Percentiles rank a stretch among this genome's conserved stretches.
Conservation (phyloP, 2,329 filamentous ascomycete species). For the Penicillium sp. region DNA sequence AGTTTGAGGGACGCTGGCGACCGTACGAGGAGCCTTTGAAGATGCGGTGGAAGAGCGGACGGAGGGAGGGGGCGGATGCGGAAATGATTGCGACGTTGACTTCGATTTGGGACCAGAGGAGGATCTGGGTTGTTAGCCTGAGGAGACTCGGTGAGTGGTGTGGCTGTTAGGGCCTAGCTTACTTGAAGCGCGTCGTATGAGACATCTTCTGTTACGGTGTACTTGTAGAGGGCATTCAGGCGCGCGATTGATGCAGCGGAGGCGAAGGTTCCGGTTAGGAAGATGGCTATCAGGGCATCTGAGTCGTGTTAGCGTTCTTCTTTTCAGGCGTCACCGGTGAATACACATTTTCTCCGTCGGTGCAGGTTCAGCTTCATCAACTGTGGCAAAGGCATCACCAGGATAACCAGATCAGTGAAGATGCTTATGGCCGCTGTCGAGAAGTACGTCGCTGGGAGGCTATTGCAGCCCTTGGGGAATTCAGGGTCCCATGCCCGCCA, state of each 20-base stretch:
- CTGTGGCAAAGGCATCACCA: conserved; percentile 20
- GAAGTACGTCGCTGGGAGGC: conserved; percentile 16
- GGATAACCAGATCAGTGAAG: conserved; percentile 19
- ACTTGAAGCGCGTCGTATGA: conserved; percentile 19
- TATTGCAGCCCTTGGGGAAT: conserved; percentile 18
- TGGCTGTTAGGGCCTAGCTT: not conserved
- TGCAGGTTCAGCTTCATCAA: conserved; percentile 17
- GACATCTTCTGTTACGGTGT: conserved; percentile 19
- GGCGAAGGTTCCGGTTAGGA: conserved; percentile 20
- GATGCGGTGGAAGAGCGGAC: conserved; percentile 13
- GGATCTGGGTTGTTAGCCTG: not conserved
- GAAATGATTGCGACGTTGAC: conserved; percentile 25
- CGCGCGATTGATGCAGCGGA: conserved; percentile 22
- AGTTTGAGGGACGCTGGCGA: not conserved
- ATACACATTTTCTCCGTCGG: conserved; percentile 15
- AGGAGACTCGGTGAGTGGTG: not conserved
- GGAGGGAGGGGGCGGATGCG: conserved; percentile 21
- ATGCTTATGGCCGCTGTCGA: conserved; percentile 17
- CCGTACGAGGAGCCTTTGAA: conserved; percentile 16
- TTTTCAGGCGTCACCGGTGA: not conserved
- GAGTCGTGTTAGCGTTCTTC: not conserved
- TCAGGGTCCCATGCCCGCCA: conserved; percentile 22
- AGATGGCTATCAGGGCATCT: conserved; percentile 19
- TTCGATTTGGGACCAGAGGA: conserved; percentile 21
- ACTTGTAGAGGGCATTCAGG: conserved; percentile 22